These are phyloP conservation scores for Blastocystis sp. DNA, from an alignment of 352 stramenopile species.

Conservation along the genomic window DNA sequence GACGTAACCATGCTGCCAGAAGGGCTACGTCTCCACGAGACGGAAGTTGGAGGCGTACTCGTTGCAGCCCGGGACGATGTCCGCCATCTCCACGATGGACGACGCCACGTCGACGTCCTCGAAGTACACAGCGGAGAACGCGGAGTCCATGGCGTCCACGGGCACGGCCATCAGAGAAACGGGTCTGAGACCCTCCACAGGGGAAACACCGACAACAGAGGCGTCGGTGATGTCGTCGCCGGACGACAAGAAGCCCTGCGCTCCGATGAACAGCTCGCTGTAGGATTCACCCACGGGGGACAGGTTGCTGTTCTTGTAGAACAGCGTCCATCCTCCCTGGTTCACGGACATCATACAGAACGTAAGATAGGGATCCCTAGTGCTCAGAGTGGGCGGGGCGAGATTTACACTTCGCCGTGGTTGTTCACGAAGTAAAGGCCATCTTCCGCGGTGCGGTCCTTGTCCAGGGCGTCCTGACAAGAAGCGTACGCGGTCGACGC, in stretches of 20 bases:
- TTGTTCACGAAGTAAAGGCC: conserved; percentile 64
- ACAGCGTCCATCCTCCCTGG: conserved; percentile 61
- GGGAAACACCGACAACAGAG: conserved; percentile 31
- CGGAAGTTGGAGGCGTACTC: not conserved
- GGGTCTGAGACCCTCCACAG: not conserved
- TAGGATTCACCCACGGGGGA: conserved; percentile 13
- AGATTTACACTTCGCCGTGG: conserved; percentile 17
- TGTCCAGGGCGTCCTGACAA: conserved; percentile 44
- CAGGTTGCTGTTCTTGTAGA: conserved; percentile 60
- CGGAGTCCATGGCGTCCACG: not conserved
- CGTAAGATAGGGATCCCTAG: conserved; percentile 60
- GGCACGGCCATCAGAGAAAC: conserved; percentile 41
- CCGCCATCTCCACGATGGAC: not conserved
- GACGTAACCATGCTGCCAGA: not conserved
- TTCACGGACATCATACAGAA: conserved; percentile 63
- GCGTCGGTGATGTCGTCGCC: not conserved
- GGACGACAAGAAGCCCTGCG: conserved; percentile 8
- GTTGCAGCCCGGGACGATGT: conserved; percentile 32
- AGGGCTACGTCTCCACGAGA: not conserved
- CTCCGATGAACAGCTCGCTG: not conserved
- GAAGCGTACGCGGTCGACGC: conserved; percentile 47
- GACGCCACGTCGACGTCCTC: not conserved
- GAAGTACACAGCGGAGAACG: conserved; percentile 24
- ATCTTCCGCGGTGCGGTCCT: conserved; percentile 10
- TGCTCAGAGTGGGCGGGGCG: not conserved